Percentiles rank a stretch among this genome's conserved stretches.
phyloP scores from a whole-genome alignment of 805 yeast species.

The Wickerhamomyces alni region DNA sequence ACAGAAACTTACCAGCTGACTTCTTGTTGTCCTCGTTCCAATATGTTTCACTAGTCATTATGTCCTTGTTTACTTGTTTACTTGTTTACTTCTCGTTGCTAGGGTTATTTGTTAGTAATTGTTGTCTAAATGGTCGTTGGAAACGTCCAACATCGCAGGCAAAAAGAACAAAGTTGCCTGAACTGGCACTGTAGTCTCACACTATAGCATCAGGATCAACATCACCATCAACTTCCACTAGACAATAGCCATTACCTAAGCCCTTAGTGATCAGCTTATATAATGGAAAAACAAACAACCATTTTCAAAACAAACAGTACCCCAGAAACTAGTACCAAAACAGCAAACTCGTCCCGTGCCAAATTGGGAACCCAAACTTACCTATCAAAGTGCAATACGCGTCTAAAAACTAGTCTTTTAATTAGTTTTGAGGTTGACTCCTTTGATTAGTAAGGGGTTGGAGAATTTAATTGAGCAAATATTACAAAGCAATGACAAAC shows the following conservation, averaged over 20 bases:
- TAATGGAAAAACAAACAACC: conserved; percentile 8
- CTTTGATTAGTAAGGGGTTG: not conserved
- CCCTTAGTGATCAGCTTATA: conserved; percentile 7
- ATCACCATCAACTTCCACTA: not conserved
- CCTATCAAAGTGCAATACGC: not conserved
- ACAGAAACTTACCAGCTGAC: conserved; percentile 7
- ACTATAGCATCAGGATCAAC: too few species aligned
- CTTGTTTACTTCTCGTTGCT: conserved; percentile 7
- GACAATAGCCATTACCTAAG: conserved; percentile 9
- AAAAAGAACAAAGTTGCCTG: not conserved
- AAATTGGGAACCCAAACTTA: not conserved
- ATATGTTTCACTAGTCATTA: conserved; percentile 6
- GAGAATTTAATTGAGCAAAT: not conserved
- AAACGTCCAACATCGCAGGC: too few species aligned
- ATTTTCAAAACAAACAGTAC: not conserved
- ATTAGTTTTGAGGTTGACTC: not conserved
- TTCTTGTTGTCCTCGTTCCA: conserved; percentile 14
- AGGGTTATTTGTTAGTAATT: too few species aligned
- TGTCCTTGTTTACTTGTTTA: conserved; percentile 12
- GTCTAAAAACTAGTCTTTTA: not conserved
- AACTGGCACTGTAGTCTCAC: too few species aligned
- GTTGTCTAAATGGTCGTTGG: too few species aligned
- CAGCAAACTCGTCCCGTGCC: not conserved
- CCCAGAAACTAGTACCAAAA: not conserved
- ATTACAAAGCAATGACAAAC: conserved; percentile 14